phyloP scores from a whole-genome alignment of 2,329 filamentous ascomycete species.

The Fusarium virguliforme region DNA sequence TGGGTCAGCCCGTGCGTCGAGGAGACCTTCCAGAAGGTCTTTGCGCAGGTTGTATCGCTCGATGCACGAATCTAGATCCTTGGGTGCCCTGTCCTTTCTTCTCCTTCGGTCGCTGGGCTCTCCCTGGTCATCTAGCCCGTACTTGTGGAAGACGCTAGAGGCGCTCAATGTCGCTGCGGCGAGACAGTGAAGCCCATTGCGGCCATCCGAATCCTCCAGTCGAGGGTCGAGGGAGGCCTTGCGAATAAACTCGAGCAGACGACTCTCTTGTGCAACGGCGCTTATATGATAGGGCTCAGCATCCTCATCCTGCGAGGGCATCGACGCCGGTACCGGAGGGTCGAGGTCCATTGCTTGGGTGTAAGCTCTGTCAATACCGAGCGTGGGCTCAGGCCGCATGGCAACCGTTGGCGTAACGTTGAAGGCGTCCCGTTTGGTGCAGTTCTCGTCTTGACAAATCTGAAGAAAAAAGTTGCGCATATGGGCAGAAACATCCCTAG shows the following conservation, averaged over 20 bases:
- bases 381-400: slow-evolving; percentile 10
- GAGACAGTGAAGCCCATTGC: slow-evolving; percentile 73
- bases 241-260: slow-evolving; percentile 45
- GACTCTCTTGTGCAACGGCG: slow-evolving; percentile 38
- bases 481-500: slow-evolving; percentile 51
- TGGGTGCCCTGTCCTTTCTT: slow-evolving; percentile 27
- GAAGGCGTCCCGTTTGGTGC: slow-evolving; percentile 67
- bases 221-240: slow-evolving; percentile 37
- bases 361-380: slow-evolving; percentile 23
- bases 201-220: slow-evolving; percentile 59
- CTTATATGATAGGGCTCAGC: slow-evolving; percentile 19
- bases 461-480: slow-evolving; percentile 51
- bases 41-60: slow-evolving; percentile 52
- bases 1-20: slow-evolving; percentile 61
- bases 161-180: slow-evolving; percentile 67
- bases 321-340: slow-evolving; percentile 34
- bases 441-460: slow-evolving; percentile 52
- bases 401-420: slow-evolving; percentile 51
- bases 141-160: slow-evolving; percentile 57
- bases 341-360: slow-evolving; percentile 46
- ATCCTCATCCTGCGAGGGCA: slow-evolving; percentile 12
- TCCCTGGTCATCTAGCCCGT: slow-evolving; percentile 36
- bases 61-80: slow-evolving; percentile 55
- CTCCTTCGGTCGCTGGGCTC: slow-evolving; percentile 30
- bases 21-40: slow-evolving; percentile 50